phyloP scores from a whole-genome alignment of 768 basidiomycete species.

The Clitopilus passeckerianus region DNA sequence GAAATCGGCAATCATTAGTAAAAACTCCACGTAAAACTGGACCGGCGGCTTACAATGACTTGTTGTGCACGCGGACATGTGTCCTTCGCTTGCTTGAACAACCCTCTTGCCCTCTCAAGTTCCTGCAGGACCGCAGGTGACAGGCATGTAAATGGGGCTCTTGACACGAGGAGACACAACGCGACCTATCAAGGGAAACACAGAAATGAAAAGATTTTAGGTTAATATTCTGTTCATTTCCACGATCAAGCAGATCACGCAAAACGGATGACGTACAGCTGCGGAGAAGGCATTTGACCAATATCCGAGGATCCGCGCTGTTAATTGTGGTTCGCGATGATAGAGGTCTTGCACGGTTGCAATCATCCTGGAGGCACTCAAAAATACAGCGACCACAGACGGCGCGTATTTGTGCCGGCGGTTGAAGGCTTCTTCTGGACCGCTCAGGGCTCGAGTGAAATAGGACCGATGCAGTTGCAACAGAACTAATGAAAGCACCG shows the following conservation, averaged over 20 bases:
- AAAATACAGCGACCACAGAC: slow-evolving; percentile 65
- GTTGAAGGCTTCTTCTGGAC: slow-evolving; percentile 55
- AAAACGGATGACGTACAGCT: slow-evolving; percentile 26
- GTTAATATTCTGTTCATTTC: neutral
- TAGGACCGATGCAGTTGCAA: slow-evolving; percentile 65
- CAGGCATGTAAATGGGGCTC: slow-evolving; percentile 63
- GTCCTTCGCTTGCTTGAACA: slow-evolving; percentile 41
- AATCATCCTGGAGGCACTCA: slow-evolving; percentile 60
- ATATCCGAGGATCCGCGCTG: slow-evolving; percentile 46
- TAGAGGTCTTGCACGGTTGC: slow-evolving; percentile 54
- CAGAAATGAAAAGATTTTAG: neutral
- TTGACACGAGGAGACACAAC: slow-evolving; percentile 49
- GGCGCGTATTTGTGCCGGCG: slow-evolving; percentile 62
- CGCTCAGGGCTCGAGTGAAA: slow-evolving; percentile 59
- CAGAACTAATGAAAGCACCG: slow-evolving; percentile 36
- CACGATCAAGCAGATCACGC: neutral
- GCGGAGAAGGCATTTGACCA: slow-evolving; percentile 54
- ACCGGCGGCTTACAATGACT: slow-evolving; percentile 32
- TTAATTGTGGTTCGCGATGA: slow-evolving; percentile 52
- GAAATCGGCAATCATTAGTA: neutral
- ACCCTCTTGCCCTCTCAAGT: slow-evolving; percentile 41
- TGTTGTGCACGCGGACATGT: slow-evolving; percentile 40
- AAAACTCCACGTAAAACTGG: slow-evolving; percentile 1
- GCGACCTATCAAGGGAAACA: slow-evolving; percentile 34
- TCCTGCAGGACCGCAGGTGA: slow-evolving; percentile 61